Base-by-base conservation (phyloP, 2,329 filamentous ascomycete species). In the Fusarium scirpi region DNA sequence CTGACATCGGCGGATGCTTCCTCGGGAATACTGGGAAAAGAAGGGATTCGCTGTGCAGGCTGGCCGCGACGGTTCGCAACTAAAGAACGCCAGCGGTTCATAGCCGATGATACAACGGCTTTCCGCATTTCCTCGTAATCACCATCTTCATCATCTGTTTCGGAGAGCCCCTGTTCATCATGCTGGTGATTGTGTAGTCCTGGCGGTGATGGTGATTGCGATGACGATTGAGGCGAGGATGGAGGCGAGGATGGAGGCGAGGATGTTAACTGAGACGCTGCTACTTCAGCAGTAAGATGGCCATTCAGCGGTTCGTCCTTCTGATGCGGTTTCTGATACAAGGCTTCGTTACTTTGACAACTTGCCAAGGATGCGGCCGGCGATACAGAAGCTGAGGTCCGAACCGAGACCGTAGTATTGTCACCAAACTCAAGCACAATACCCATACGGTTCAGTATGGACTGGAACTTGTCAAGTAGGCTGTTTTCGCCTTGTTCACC, bases 381-480 rank as follows among this genome's bases (percentile, higher is more conserved):
- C 15, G 73, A 76, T n/a, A 55, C 53, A 32, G 71, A 67, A n/a
- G 63, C 58, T 12, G 77, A 77, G 3, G 67, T 62, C 29, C 64
- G 70, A 24, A 59, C 58, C 30, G 78, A 79, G 8, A 45, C 54
- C 9, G 74, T 74, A 8, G 70, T 76, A 55, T 78, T 74, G 40
- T 81, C 79, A 24, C 85, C 84, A 60, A 91, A 87, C 66, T 93
- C 90, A 57, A 96, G 84, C 44, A 89, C 85, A 68, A 95, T 94
- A 24, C 90, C 90, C 85, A 94, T 89, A 52, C 88, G 85, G 18
- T 82, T 83, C 70, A 97, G 84, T 63, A 93, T 85, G 61, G 86
- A 83, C 78, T 90, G 87, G 74, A 96, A 94, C 72, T 91, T 92
- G 62, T 91, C 88, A 68, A 89, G 85, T 29, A 97, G 83, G 7